Percentiles rank a stretch among this genome's conserved stretches.
phyloP scores from a whole-genome alignment of 306 rosid genomes.

The Prunus persica region Prunus_persica_NCBIv2 NC_034016.1:21986501-21987000 shows the following conservation, averaged over 20 bases:
- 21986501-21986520: conserved; percentile 94
- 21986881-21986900: not conserved
- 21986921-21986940: conserved; percentile 54
- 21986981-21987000: conserved; percentile 57
- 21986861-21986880: not conserved
- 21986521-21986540: conserved; percentile 91
- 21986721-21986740: conserved; percentile 59
- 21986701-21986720: conserved; percentile 84
- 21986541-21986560: conserved; percentile 40
- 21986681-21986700: conserved; percentile 67
- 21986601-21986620: conserved; percentile 72
- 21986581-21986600: conserved; percentile 69
- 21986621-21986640: conserved; percentile 79
- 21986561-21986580: conserved; percentile 35
- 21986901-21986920: conserved; percentile 10
- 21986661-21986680: conserved; percentile 67
- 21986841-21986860: not conserved
- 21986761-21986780: conserved; percentile 48
- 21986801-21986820: not conserved
- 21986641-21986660: conserved; percentile 48
- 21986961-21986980: conserved; percentile 71
- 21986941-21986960: conserved; percentile 72
- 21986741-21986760: conserved; percentile 89
- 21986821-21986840: not conserved
- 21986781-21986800: not conserved